phyloP scores from a whole-genome alignment of 1,284 basidiomycete genomes.

The Ustilago trichophora region DNA sequence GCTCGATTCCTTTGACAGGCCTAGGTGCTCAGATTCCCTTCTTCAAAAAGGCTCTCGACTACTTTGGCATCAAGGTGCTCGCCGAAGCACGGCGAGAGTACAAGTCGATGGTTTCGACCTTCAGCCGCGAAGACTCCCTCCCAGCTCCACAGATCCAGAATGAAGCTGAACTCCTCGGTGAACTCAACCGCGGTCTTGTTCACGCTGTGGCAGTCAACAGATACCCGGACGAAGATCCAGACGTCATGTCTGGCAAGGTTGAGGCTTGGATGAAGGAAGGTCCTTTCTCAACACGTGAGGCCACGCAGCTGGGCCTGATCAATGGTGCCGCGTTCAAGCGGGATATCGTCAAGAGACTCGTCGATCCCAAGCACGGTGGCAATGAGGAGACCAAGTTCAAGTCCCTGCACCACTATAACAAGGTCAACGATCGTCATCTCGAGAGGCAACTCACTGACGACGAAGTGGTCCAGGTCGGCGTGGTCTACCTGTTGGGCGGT shows the following conservation, averaged over 20 bases:
- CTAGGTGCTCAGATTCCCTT: conserved; percentile 58
- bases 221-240: conserved; percentile 44
- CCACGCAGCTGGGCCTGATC: conserved; percentile 64
- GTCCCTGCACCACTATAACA: conserved; percentile 53
- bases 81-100: conserved; percentile 68
- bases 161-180: conserved; percentile 60
- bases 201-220: conserved; percentile 55
- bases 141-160: conserved; percentile 55
- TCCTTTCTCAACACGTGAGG: conserved; percentile 66
- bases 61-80: conserved; percentile 68
- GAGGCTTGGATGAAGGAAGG: conserved; percentile 63
- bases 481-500: conserved; percentile 67
- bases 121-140: conserved; percentile 52
- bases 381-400: conserved; percentile 53
- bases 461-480: conserved; percentile 65
- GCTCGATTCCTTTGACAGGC: conserved; percentile 67
- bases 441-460: conserved; percentile 55
- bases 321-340: conserved; percentile 65
- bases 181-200: conserved; percentile 55
- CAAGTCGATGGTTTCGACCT: conserved; percentile 65
- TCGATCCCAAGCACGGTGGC: conserved; percentile 47
- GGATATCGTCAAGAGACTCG: conserved; percentile 58
- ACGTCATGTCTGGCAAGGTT: conserved; percentile 56
- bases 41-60: conserved; percentile 65
- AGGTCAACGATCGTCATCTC: conserved; percentile 37